Percentiles rank a stretch among this genome's conserved stretches.
phyloP scores from a whole-genome alignment of 371 early-diverging fungal genomes.

The Mortierella sp. region DNA sequence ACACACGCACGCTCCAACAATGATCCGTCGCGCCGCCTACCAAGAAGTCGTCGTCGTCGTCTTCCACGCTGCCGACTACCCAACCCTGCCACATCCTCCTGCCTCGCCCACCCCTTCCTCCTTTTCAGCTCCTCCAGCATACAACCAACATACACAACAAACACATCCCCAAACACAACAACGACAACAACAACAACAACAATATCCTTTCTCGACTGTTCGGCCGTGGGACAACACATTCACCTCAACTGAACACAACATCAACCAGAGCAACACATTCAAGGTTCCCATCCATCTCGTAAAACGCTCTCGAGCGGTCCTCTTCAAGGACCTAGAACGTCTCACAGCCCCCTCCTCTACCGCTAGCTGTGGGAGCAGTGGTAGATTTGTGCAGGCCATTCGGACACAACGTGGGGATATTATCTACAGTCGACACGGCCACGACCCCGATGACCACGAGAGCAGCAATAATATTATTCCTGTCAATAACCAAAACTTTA shows the following conservation, averaged over 20 bases:
- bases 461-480: neutral
- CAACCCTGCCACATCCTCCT: neutral
- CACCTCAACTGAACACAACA: conserved; percentile 2
- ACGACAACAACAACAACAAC: neutral
- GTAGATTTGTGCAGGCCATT: conserved; percentile 5
- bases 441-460: neutral
- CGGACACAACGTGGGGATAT: conserved; percentile 27
- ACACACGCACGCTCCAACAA: conserved; percentile 5
- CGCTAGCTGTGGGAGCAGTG: no score
- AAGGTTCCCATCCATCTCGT: conserved; percentile 38
- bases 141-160: neutral
- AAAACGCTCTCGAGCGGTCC: conserved; percentile 35
- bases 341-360: conserved; percentile 14
- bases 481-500: neutral
- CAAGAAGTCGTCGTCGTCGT: conserved; percentile 32
- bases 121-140: neutral
- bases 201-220: neutral
- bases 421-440: conserved; percentile 6
- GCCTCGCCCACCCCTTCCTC: neutral
- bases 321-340: conserved; percentile 49
- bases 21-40: conserved; percentile 55
- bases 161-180: neutral
- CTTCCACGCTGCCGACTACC: neutral
- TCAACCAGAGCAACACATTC: neutral
- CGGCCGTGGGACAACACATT: neutral